These are phyloP conservation scores for Amaranthus hypochondriacus DNA, from an alignment of 148 eudicot species.

Conservation along the genomic window DNA sequence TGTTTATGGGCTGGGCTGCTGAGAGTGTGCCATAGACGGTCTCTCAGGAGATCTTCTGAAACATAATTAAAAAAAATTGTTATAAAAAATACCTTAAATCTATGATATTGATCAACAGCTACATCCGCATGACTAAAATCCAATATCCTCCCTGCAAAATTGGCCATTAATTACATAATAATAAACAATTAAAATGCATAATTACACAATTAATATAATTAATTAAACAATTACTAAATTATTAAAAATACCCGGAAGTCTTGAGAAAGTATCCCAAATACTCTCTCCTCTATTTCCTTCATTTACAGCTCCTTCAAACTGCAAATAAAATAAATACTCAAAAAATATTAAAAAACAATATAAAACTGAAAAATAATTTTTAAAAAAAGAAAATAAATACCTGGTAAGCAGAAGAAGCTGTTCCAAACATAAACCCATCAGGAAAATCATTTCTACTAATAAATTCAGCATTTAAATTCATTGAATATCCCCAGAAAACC, in stretches of 20 bases:
- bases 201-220: not conserved
- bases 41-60: too few species aligned
- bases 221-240: not conserved
- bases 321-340: not conserved
- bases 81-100: conserved; percentile 54
- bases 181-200: not conserved
- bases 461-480: conserved; percentile 12
- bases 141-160: conserved; percentile 49
- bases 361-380: too few species aligned
- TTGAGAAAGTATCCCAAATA: conserved; percentile 86
- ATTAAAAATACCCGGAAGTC: conserved; percentile 37
- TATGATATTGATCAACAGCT: conserved; percentile 93
- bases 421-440: conserved; percentile 73
- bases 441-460: conserved; percentile 60
- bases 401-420: conserved; percentile 97
- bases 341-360: not conserved
- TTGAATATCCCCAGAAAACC: not conserved
- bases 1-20: too few species aligned
- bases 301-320: conserved; percentile 97
- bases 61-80: not conserved
- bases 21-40: too few species aligned
- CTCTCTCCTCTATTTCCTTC: conserved; percentile 90
- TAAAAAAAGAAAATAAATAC: conserved; percentile 19
- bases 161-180: not conserved
- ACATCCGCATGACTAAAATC: conserved; percentile 87